Base-by-base conservation (phyloP, 768 basidiomycete species). In the Auriculariales sp. region DNA sequence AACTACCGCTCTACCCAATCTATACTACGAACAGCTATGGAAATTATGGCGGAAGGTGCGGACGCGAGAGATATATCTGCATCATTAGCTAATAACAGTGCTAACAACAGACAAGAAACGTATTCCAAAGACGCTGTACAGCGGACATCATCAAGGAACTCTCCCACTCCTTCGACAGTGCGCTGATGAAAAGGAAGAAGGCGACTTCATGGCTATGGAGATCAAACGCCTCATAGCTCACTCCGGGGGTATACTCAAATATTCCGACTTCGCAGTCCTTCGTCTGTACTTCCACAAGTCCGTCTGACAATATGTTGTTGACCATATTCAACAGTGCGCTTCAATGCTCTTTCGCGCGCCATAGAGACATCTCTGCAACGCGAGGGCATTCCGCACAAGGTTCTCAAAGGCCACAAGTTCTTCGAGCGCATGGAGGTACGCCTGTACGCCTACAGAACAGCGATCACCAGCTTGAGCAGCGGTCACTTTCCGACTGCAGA, bases 1-100 rank as follows among this genome's bases (percentile, higher is more conserved):
- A 92, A 91, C 59, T 94, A 91, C 63, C 79, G 91, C 9, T 90
- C 86, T 1, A 89, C 87, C 0, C 79, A 71, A 0, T 69, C 80
- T 1, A 91, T 94, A 49, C 65, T 94, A 4, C 70, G 72, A 2
- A 72, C 79, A 3, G 83, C 83, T 47, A 58, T 86, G 4, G 84
- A 85, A 1, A 80, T 94, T 52, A 78, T 92, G n/a, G 67, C 79
- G 0, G 81, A 91, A 78, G 89, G 88, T 80, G 53, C 11, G 62
- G 55, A n/a, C n/a, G 35, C 19, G 6, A 10, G 34, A 19, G 4
- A n/a, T n/a, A n/a, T n/a, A n/a, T n/a, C 46, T n/a, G 6, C 11
- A n/a, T 47, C 27, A 27, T 12, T 14, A 14, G 2, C 27, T 22
- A 34, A 15, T 6, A 49, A 9, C 33, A n/a, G n/a, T n/a, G n/a